A percentile compares a stretch with the other conserved stretches of the same genome.
Evolutionary conservation across 1,139 yeast genomes (phyloP).

Genomic region (Geotrichum phurueaensis): DNA sequence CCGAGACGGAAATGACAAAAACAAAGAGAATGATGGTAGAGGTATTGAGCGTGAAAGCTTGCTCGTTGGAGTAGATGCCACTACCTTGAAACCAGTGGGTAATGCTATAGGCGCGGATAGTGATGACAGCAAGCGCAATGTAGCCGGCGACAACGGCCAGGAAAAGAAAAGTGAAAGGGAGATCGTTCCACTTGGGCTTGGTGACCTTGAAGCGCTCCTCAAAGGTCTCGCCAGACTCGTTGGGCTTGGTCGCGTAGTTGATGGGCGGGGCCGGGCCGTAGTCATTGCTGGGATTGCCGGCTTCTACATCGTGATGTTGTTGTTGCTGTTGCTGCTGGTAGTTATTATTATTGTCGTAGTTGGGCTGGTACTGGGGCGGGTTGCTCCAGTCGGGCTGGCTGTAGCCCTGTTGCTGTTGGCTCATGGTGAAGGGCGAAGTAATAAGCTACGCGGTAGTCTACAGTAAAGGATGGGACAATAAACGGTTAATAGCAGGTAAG

Average conservation of each 20-base stretch:
- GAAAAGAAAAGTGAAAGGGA: conserved; percentile 50
- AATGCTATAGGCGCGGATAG: conserved; percentile 56
- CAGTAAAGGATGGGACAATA: not conserved
- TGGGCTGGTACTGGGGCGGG: conserved; percentile 7
- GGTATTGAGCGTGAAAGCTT: conserved; percentile 60
- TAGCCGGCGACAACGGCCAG: conserved; percentile 60
- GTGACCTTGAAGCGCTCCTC: conserved; percentile 62
- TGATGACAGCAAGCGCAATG: conserved; percentile 62
- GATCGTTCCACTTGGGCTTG: conserved; percentile 64
- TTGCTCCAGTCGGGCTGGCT: not conserved
- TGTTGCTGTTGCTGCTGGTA: conserved; percentile 20
- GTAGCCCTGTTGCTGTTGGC: conserved; percentile 2
- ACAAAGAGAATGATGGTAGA: conserved; percentile 67
- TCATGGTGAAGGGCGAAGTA: not conserved
- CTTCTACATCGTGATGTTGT: conserved; percentile 15
- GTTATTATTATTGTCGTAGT: conserved; percentile 7
- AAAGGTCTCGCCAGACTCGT: conserved; percentile 43
- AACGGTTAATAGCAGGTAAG: not conserved
- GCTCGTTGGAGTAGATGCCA: conserved; percentile 52
- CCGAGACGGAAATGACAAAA: conserved; percentile 56
- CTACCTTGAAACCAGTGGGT: conserved; percentile 56
- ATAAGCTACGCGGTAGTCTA: not conserved
- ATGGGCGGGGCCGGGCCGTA: conserved; percentile 24
- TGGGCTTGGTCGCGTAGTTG: conserved; percentile 27
- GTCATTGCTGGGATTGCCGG: conserved; percentile 12